Conservation (phyloP, 495 filamentous ascomycete species). For the Ramalina peruviana region DNA sequence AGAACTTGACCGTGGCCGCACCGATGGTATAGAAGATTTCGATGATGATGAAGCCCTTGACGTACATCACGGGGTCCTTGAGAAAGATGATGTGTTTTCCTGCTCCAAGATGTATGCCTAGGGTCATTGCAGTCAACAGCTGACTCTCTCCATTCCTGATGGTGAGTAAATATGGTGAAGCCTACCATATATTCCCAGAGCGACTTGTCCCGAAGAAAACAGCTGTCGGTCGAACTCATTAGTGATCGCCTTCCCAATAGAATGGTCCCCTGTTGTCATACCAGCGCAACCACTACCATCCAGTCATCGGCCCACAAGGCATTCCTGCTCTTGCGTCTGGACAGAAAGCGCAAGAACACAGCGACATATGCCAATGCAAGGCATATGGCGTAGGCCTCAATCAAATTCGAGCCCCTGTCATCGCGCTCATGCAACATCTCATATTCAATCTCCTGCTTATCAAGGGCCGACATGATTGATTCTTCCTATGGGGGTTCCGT, state of each 20-base stretch:
- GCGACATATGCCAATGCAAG: not conserved
- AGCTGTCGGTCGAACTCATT: not conserved
- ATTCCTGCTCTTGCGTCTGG: not conserved
- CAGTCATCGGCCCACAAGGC: not conserved
- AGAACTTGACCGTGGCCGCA: not conserved
- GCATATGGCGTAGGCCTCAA: not conserved
- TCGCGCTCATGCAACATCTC: not conserved
- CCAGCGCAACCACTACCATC: constrained; percentile 1
- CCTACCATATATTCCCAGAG: not conserved
- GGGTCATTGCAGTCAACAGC: not conserved
- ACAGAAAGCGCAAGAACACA: not conserved
- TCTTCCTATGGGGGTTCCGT: too few relatives aligned
- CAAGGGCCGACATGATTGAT: too few relatives aligned
- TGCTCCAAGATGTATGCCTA: constrained; percentile 6
- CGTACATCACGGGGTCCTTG: not conserved
- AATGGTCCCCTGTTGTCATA: too few relatives aligned
- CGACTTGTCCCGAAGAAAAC: constrained; percentile 2
- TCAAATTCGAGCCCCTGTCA: not conserved
- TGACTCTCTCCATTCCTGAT: not conserved
- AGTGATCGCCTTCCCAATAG: too few relatives aligned
- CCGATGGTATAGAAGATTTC: constrained; percentile 1
- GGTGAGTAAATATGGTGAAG: not conserved
- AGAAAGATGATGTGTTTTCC: constrained; percentile 5
- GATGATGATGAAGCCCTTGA: not conserved
- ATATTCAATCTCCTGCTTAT: constrained; percentile 1